Evolutionary conservation across 2,329 filamentous ascomycete species (phyloP), one percentile per base, ranked within the genome.

Genomic region (Ceratocystis lukuohia): DNA sequence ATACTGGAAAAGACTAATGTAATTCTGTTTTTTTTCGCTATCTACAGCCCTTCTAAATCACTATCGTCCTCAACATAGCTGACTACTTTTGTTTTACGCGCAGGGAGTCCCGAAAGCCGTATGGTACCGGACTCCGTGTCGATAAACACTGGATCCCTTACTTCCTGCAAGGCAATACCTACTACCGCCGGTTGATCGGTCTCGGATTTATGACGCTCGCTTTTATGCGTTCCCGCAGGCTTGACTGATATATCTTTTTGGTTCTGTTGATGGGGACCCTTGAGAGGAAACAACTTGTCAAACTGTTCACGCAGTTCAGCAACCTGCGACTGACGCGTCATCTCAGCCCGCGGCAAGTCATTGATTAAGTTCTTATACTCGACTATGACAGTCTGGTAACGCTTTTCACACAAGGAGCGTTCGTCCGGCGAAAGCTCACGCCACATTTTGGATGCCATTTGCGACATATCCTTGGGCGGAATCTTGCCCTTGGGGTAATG

Each of bases 371-470:
- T 79, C 61, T 85, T 84, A 74, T 84, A 91, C 25, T 79, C 79
- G 17, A 78, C 79, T 65, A 88, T 72, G 5, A 81, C 80, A 46
- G 80, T 78, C 33, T 78, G 78, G 70, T 91, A 88, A 1, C 76
- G 79, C 67, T 81, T 79, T 73, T 92, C 92, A 70, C 90, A 87
- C 64, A 81, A 80, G 65, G 86, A 81, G 3, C 88, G 89, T 73
- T 87, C 82, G 33, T 91, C 86, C 62, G 92, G 82, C 72, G 89
- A 97, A 0, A 91, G 92, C 72, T 82, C 81, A 72, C 88, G 89
- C 94, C 94, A 99, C 86, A 94, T 92, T 73, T 88, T 87, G 33
- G 92, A 92, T 8, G 94, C 84, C 74, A 91, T 90, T 63, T 68
- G 67, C 17, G 67, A 68, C 10, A 66, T 61, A 12, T 66, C 67